phyloP scores from a whole-genome alignment of 2,329 filamentous ascomycete species.

The Fusarium chlamydosporum region DNA sequence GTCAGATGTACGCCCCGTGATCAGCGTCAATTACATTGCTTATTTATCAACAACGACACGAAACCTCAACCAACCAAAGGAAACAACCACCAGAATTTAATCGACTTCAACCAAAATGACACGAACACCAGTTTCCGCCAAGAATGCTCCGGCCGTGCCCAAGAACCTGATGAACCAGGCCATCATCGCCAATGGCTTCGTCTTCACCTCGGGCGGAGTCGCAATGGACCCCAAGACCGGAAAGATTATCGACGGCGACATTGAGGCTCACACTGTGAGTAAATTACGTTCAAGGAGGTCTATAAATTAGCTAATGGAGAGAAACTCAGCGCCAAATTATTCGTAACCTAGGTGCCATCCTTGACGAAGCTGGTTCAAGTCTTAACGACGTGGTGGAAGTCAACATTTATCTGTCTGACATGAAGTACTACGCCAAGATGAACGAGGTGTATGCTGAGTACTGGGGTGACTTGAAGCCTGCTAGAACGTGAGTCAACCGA shows the following conservation, averaged over 20 bases:
- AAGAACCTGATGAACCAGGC: conserved; percentile 47
- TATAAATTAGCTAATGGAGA: not conserved
- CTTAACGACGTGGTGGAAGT: conserved; percentile 78
- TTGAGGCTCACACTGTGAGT: conserved; percentile 72
- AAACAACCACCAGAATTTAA: not conserved
- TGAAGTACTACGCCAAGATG: conserved; percentile 80
- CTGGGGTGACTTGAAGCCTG: conserved; percentile 67
- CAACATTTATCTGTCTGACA: conserved; percentile 78
- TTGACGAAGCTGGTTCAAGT: conserved; percentile 75
- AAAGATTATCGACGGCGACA: conserved; percentile 73
- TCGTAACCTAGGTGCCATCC: conserved; percentile 76
- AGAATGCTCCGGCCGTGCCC: conserved; percentile 46
- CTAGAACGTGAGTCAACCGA: conserved; percentile 51
- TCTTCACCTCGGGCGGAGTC: conserved; percentile 80
- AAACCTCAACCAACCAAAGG: not conserved
- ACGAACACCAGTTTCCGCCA: conserved; percentile 44
- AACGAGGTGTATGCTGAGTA: conserved; percentile 79
- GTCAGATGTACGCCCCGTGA: conserved; percentile 33
- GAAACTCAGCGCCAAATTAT: conserved; percentile 68
- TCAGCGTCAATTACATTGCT: not conserved
- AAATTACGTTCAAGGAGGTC: not conserved
- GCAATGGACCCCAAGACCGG: conserved; percentile 70
- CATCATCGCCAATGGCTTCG: conserved; percentile 69
- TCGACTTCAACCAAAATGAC: conserved; percentile 27
- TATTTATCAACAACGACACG: not conserved